Percentiles rank a stretch among this genome's conserved stretches.
phyloP scores from a whole-genome alignment of 768 basidiomycete species.

The Cystobasidium onofrii region DNA sequence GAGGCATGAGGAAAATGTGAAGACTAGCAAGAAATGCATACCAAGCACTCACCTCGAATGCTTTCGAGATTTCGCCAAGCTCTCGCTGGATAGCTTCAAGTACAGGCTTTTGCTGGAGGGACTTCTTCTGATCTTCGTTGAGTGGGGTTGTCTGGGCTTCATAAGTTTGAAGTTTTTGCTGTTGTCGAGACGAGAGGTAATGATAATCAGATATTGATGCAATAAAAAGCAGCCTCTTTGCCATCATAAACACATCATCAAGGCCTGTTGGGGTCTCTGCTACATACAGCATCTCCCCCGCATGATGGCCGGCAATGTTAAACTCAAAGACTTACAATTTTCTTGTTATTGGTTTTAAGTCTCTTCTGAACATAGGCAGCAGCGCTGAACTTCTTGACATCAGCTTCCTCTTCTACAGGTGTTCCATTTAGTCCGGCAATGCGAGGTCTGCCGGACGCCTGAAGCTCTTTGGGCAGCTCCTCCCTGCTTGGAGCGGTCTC shows the following conservation, averaged over 20 bases:
- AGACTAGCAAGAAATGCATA: not conserved
- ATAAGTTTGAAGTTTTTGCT: slow-evolving; percentile 43
- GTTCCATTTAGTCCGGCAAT: slow-evolving; percentile 4
- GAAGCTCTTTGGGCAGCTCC: slow-evolving; percentile 10
- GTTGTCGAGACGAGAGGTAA: not conserved
- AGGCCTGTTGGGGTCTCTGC: no score
- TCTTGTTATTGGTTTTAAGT: slow-evolving; percentile 40
- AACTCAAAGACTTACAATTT: slow-evolving; percentile 37
- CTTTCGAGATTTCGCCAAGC: slow-evolving; percentile 39
- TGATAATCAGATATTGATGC: no score
- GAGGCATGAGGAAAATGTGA: not conserved
- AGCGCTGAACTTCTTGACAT: slow-evolving; percentile 17
- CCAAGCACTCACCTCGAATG: slow-evolving; percentile 39
- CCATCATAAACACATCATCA: no score
- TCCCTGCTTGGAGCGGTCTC: not conserved
- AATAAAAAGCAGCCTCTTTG: no score
- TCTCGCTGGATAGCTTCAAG: slow-evolving; percentile 40
- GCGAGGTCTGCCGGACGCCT: not conserved
- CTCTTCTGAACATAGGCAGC: slow-evolving; percentile 38
- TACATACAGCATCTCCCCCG: no score
- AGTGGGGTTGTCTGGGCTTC: slow-evolving; percentile 35
- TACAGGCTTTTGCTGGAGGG: slow-evolving; percentile 37
- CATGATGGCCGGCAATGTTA: not conserved
- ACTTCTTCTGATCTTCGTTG: slow-evolving; percentile 42
- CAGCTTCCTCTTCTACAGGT: not conserved